Evolutionary conservation across 1,139 yeast genomes (phyloP), one percentile per base, ranked within the genome.

Genomic region (Hyphopichia buzzinii): DNA sequence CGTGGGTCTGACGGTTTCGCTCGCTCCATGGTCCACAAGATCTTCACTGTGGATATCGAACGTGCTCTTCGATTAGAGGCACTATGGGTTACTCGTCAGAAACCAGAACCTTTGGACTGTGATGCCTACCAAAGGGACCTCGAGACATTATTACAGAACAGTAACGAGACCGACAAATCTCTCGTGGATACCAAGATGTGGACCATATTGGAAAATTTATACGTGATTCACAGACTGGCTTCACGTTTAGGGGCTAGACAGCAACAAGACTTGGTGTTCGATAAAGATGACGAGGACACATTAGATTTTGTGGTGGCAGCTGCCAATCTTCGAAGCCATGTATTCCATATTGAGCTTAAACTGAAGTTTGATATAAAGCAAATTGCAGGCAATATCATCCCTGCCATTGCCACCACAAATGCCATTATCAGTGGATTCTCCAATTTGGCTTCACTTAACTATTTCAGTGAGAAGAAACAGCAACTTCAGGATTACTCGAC

Each of bases 341-440:
- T 88, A 1, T 94, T 92, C 54, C 68, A 74, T 22, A 90, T 94
- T 42, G 85, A 81, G 21, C 52, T 70, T 38, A 84, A 85, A 55
- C 72, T 95, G 12, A 84, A 87, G 47, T 94, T 94, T 52, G 96
- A 88, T 44, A 79, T 86, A 46, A 94, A 94, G 57, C 80, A 94
- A 55, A 89, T 90, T 49, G 98, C 98, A 0, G 99, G 99, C 8
- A 92, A 92, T 57, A 94, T 94, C 50, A 92, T 94, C 35, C 98
- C 99, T 0, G 98, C 98, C 0, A 90, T 94, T 49, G 98, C 98
- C 10, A 92, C 98, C 2, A 92, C 97, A 8, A 94, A 94, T 57
- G 97, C 98, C 1, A 83, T 92, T 15, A 82, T 92, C 44, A 90
- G 97, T 0, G 98, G 98, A 0, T 75, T 89, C 43, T 84, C 95